phyloP scores from a whole-genome alignment of 257 asterid species.

The Ehretia macrophylla region DNA sequence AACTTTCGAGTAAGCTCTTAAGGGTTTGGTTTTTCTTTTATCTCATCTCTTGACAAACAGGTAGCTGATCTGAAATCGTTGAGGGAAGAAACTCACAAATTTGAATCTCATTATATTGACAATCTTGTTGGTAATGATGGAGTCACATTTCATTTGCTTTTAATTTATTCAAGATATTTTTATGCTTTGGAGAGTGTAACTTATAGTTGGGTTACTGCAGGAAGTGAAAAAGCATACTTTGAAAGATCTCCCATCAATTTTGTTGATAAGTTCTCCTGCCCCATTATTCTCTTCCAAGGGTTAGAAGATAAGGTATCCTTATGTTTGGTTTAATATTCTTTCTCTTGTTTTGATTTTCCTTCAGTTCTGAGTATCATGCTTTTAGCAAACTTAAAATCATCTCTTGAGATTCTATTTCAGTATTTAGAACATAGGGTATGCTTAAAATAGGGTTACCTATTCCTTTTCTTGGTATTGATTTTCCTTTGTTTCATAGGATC shows the following conservation, averaged over 20 bases:
- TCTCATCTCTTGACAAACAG: constrained; percentile 35
- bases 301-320: constrained; percentile 78
- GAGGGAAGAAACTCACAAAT: constrained; percentile 78
- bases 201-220: constrained; percentile 35
- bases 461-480: too few species aligned
- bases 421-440: too few species aligned
- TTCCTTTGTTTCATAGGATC: too few species aligned
- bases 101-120: constrained; percentile 84
- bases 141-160: background rate
- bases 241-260: constrained; percentile 83
- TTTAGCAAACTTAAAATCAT: background rate
- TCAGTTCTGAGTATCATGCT: background rate
- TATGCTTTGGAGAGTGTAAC: background rate
- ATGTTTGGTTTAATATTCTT: background rate
- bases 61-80: constrained; percentile 73
- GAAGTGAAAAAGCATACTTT: constrained; percentile 49
- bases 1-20: background rate
- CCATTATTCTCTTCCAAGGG: constrained; percentile 89
- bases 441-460: too few species aligned
- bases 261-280: constrained; percentile 76
- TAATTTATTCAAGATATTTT: background rate
- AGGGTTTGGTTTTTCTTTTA: background rate
- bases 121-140: constrained; percentile 70
- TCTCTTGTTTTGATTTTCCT: background rate
- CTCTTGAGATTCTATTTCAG: background rate